phyloP scores from a whole-genome alignment of 78 protist genomes.

The Cavenderia fasciculata region DNA sequence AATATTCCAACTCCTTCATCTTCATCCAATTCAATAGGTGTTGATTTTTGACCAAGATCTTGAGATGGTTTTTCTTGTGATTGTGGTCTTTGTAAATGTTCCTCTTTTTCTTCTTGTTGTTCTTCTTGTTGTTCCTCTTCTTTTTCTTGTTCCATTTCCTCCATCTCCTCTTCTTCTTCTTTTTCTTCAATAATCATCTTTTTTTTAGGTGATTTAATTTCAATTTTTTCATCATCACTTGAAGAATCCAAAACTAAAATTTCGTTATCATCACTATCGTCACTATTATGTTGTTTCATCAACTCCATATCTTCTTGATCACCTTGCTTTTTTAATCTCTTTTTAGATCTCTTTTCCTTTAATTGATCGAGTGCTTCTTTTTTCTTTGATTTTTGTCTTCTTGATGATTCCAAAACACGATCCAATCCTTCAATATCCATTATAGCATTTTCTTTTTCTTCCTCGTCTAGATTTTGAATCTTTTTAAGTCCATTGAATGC shows the following conservation, averaged over 20 bases:
- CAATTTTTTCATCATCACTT: background rate
- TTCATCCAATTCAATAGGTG: background rate
- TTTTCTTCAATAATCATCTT: background rate
- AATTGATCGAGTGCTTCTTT: background rate
- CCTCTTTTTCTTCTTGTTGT: too few relatives aligned
- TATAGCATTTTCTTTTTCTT: background rate
- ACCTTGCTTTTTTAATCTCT: background rate
- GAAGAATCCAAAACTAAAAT: background rate
- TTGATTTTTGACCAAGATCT: too few relatives aligned
- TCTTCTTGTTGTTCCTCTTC: background rate
- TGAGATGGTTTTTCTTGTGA: background rate
- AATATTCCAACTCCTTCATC: background rate
- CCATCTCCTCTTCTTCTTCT: slow-evolving; percentile 4
- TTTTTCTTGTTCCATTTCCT: background rate
- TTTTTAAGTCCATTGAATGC: too few relatives aligned
- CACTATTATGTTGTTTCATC: too few relatives aligned
- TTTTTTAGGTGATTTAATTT: background rate
- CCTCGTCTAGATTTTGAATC: background rate
- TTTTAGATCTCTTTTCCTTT: background rate
- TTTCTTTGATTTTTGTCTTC: background rate
- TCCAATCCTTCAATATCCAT: background rate
- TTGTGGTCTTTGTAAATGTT: background rate
- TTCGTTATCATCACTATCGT: background rate
- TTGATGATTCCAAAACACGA: background rate
- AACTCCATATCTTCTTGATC: background rate